Conservation (phyloP, 2,329 filamentous ascomycete species). For the Aspergillus vadensis region DNA sequence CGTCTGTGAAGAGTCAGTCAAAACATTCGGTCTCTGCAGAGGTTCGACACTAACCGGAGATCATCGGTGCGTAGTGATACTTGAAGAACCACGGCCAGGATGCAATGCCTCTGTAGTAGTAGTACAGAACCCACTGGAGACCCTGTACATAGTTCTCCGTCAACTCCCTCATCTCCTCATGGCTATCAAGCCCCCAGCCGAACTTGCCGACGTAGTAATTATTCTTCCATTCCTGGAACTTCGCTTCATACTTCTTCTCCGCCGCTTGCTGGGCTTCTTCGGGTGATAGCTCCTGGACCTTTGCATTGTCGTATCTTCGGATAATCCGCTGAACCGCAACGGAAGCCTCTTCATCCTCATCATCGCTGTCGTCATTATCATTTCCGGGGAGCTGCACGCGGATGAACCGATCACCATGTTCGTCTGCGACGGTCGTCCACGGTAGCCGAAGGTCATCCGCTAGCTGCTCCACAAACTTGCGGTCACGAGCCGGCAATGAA, state of each 20-base stretch:
- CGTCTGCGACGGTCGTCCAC: constrained; percentile 66
- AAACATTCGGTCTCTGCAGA: too few relatives aligned
- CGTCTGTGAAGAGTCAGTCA: constrained; percentile 58
- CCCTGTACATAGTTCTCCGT: constrained; percentile 98
- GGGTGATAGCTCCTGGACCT: constrained; percentile 75
- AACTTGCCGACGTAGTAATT: constrained; percentile 92
- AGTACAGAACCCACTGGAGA: constrained; percentile 95
- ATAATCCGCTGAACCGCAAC: constrained; percentile 83
- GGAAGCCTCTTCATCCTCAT: constrained; percentile 80
- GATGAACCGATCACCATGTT: constrained; percentile 67
- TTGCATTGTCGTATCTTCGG: constrained; percentile 86
- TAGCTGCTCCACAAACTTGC: constrained; percentile 89
- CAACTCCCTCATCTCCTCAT: constrained; percentile 76
- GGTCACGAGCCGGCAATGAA: constrained; percentile 76
- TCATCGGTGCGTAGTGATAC: constrained; percentile 97
- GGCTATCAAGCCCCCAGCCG: constrained; percentile 79
- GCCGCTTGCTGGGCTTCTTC: constrained; percentile 79
- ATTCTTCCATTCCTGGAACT: constrained; percentile 91
- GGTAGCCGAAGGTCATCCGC: constrained; percentile 68
- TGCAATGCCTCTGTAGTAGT: constrained; percentile 95
- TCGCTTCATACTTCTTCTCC: constrained; percentile 83
- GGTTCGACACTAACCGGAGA: constrained; percentile 63
- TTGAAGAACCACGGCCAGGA: constrained; percentile 99
- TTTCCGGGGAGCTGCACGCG: constrained; percentile 62
- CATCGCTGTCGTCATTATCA: constrained; percentile 56